Conservation (phyloP, 2,329 filamentous ascomycete species). For the Curvularia sp. region DNA sequence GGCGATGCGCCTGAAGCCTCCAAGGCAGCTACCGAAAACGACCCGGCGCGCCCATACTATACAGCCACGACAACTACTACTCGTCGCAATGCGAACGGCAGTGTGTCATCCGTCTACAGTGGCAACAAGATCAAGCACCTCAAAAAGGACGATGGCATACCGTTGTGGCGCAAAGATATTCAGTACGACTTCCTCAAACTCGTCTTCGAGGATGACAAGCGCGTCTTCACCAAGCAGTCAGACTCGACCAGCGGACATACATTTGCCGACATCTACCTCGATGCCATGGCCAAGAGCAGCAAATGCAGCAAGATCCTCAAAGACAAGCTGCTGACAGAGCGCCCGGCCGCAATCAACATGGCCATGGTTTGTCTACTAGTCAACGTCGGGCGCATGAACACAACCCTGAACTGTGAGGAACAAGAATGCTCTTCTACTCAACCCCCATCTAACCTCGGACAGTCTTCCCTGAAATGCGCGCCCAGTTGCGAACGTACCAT, state of each 20-base stretch:
- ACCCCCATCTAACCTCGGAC: constrained; percentile 18
- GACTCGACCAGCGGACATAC: constrained; percentile 75
- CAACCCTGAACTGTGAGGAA: constrained; percentile 87
- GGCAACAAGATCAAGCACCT: constrained; percentile 82
- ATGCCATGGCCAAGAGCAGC: constrained; percentile 97
- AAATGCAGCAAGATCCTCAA: constrained; percentile 99
- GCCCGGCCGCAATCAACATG: constrained; percentile 94
- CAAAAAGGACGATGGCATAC: constrained; percentile 88
- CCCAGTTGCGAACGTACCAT: constrained; percentile 95
- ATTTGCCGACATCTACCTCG: constrained; percentile 96
- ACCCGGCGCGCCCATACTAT: constrained; percentile 49
- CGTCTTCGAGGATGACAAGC: constrained; percentile 77
- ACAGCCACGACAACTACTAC: constrained; percentile 61
- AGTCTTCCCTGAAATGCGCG: constrained; percentile 99
- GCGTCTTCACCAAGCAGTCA: constrained; percentile 91
- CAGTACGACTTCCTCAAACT: constrained; percentile 84
- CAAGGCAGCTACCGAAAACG: constrained; percentile 38
- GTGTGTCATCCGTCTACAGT: constrained; percentile 70
- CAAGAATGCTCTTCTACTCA: not conserved
- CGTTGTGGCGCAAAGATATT: constrained; percentile 85
- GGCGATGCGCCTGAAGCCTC: constrained; percentile 38
- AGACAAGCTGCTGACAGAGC: constrained; percentile 92
- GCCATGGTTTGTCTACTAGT: constrained; percentile 98
- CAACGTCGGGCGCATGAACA: constrained; percentile 98
- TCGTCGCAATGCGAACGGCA: constrained; percentile 69